Evolutionary conservation across 2,329 filamentous ascomycete genomes (phyloP).

Genomic region (Balansia obtecta): DNA sequence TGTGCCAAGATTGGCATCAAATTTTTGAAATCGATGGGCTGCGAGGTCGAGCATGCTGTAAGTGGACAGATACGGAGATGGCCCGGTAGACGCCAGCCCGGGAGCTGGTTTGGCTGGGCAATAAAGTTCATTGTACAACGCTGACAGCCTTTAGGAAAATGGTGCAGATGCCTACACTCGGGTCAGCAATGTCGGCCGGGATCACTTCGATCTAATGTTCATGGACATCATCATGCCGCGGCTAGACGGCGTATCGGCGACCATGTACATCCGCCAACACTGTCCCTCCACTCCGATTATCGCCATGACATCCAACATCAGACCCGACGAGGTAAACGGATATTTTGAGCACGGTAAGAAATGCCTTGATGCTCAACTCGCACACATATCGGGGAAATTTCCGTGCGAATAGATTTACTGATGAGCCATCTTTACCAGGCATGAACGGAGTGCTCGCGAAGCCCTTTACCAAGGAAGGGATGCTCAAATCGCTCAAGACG

Average conservation of each 20-base stretch:
- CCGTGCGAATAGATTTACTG: not conserved
- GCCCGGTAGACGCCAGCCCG: not conserved
- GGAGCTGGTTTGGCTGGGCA: no score
- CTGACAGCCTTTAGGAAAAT: conserved; percentile 36
- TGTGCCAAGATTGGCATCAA: conserved; percentile 57
- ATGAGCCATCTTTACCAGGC: conserved; percentile 37
- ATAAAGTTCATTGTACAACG: not conserved
- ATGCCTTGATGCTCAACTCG: no score
- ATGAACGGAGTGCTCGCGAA: conserved; percentile 98
- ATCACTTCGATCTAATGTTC: conserved; percentile 55
- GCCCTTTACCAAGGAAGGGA: conserved; percentile 83
- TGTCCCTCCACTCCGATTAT: conserved; percentile 77
- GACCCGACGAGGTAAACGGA: conserved; percentile 90
- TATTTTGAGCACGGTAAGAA: conserved; percentile 89
- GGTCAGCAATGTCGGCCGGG: conserved; percentile 40
- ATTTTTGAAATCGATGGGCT: conserved; percentile 53
- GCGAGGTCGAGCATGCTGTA: conserved; percentile 55
- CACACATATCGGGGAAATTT: not conserved
- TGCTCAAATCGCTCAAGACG: conserved; percentile 76
- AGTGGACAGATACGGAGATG: conserved; percentile 13
- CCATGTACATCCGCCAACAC: conserved; percentile 82
- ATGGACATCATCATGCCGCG: conserved; percentile 98
- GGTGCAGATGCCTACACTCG: conserved; percentile 87
- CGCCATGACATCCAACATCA: conserved; percentile 97
- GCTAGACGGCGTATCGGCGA: conserved; percentile 87